Conservation (phyloP, 805 yeast genomes). For the Wickerhamiella dianesei region DNA sequence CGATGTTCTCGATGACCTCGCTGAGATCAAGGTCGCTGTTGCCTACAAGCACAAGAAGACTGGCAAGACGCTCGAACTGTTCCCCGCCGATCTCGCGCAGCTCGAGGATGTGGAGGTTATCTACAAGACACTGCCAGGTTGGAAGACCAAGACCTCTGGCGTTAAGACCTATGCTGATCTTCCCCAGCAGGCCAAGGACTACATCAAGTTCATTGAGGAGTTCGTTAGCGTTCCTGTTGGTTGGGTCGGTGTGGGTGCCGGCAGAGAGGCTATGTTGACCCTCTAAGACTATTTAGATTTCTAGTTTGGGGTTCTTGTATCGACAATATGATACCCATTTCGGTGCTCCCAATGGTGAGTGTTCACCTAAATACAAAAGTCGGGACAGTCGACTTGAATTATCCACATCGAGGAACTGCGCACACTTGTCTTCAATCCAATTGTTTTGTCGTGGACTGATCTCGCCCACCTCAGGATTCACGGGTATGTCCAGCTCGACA, state of each 20-base stretch:
- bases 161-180: slow-evolving; percentile 58
- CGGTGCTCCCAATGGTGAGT: slow-evolving; percentile 7
- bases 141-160: slow-evolving; percentile 74
- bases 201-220: slow-evolving; percentile 75
- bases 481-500: slow-evolving; percentile 46
- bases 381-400: slow-evolving; percentile 20
- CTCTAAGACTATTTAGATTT: slow-evolving; percentile 2
- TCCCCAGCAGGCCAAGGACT: slow-evolving; percentile 77
- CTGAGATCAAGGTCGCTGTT: slow-evolving; percentile 78
- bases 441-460: slow-evolving; percentile 14
- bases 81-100: slow-evolving; percentile 83
- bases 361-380: slow-evolving; percentile 14
- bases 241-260: slow-evolving; percentile 99
- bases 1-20: slow-evolving; percentile 84
- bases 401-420: slow-evolving; percentile 18
- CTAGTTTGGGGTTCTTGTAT: neutral
- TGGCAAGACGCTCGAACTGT: slow-evolving; percentile 59
- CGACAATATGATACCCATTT: neutral
- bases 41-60: slow-evolving; percentile 51
- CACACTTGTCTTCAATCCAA: slow-evolving; percentile 18
- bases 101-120: slow-evolving; percentile 86
- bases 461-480: slow-evolving; percentile 35
- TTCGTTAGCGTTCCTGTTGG: slow-evolving; percentile 71
- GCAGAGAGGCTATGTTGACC: slow-evolving; percentile 80
- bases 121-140: slow-evolving; percentile 85